Conservation (phyloP, 202 grass and related monocot genomes). For the Carex arenaria region DNA sequence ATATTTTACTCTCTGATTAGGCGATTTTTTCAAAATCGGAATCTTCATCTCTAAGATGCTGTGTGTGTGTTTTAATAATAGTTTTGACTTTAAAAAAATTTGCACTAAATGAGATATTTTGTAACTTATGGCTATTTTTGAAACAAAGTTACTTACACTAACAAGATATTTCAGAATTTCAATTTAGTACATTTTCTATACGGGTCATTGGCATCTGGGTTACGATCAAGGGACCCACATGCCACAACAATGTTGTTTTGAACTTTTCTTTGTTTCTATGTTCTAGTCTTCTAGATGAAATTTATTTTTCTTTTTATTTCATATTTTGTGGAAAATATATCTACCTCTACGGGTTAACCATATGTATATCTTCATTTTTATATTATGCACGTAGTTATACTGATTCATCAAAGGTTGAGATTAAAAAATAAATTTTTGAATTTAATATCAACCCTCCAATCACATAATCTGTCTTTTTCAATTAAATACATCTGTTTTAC, state of each 20-base stretch:
- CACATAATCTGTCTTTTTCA: too few species aligned
- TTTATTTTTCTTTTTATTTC: neutral
- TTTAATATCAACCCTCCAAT: too few species aligned
- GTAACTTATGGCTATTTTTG: neutral
- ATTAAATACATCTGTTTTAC: too few species aligned
- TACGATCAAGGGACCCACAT: neutral
- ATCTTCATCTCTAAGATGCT: neutral
- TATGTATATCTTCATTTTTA: neutral
- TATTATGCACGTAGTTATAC: too few species aligned
- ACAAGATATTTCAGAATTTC: neutral
- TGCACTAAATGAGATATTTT: neutral
- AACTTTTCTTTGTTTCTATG: neutral
- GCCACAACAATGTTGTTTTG: neutral
- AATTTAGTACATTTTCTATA: neutral
- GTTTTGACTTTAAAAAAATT: neutral
- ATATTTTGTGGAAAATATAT: neutral
- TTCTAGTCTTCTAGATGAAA: neutral
- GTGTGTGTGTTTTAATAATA: neutral
- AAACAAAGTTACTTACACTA: neutral
- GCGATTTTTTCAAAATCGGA: neutral
- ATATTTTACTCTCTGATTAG: neutral
- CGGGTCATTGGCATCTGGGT: neutral
- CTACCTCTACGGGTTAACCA: neutral
- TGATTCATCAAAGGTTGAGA: too few species aligned
- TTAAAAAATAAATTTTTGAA: too few species aligned